These are phyloP conservation scores for Candida oleophila DNA, from an alignment of 805 yeast species.

Conservation along the genomic window DNA sequence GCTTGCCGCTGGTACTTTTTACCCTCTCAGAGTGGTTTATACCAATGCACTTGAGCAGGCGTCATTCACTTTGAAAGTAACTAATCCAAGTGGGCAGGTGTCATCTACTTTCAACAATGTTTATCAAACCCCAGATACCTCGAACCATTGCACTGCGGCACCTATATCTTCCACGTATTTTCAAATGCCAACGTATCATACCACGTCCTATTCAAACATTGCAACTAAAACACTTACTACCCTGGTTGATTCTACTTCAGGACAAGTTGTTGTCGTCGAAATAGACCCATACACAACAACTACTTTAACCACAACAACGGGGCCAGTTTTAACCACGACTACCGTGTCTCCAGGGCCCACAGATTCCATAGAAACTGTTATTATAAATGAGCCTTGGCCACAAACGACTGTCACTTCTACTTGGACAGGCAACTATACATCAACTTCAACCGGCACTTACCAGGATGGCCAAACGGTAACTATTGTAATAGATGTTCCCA, in stretches of 20 bases:
- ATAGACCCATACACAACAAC: no score
- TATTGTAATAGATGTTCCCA: slow-evolving; percentile 5
- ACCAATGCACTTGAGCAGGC: slow-evolving; percentile 10
- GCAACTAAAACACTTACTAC: slow-evolving; percentile 6
- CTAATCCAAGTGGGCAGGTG: slow-evolving; percentile 7
- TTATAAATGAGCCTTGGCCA: slow-evolving; percentile 4
- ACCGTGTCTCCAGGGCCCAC: slow-evolving; percentile 2
- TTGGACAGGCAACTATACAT: slow-evolving; percentile 2
- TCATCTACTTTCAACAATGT: no score
- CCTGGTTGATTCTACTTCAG: no score
- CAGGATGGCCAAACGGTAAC: slow-evolving; percentile 3
- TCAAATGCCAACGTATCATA: background rate
- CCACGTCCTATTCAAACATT: background rate
- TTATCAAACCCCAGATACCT: no score
- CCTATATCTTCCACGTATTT: background rate
- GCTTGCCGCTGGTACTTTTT: slow-evolving; percentile 12
- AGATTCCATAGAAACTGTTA: slow-evolving; percentile 7
- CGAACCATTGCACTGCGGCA: background rate
- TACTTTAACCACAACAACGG: background rate
- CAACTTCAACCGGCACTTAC: slow-evolving; percentile 7
- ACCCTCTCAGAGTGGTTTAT: slow-evolving; percentile 16
- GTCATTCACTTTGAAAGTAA: slow-evolving; percentile 6
- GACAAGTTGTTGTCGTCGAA: no score
- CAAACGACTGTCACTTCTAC: background rate
- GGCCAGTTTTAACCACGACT: no score